Conservation (phyloP, 257 asterid genomes). For the Fraxinus cuspidata region DNA sequence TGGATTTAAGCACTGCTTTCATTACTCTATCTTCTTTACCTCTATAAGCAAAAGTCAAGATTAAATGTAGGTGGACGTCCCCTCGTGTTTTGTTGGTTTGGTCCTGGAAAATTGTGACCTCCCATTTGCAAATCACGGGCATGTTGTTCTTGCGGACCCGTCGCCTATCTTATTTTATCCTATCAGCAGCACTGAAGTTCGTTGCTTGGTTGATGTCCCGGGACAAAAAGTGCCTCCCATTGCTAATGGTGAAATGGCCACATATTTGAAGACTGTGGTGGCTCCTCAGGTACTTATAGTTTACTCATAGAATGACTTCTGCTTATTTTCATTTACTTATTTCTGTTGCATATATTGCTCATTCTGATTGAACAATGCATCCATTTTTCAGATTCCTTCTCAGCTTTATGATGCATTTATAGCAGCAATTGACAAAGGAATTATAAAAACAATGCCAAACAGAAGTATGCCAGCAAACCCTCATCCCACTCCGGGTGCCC, state of each 20-base stretch:
- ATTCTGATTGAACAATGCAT: neutral
- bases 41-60: neutral
- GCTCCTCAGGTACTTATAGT: slow-evolving; percentile 37
- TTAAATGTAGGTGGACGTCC: slow-evolving; percentile 32
- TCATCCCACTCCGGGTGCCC: slow-evolving; percentile 41
- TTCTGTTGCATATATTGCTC: neutral
- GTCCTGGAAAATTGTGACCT: slow-evolving; percentile 38
- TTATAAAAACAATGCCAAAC: slow-evolving; percentile 42
- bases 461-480: slow-evolving; percentile 48
- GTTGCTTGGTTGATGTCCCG: slow-evolving; percentile 43
- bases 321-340: neutral
- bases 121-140: slow-evolving; percentile 37
- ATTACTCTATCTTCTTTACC: neutral
- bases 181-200: slow-evolving; percentile 38
- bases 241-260: slow-evolving; percentile 37
- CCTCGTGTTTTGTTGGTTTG: slow-evolving; percentile 40
- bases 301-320: neutral
- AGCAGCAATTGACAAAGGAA: slow-evolving; percentile 37
- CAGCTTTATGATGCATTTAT: slow-evolving; percentile 31
- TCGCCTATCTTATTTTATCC: slow-evolving; percentile 40
- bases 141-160: slow-evolving; percentile 40
- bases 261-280: slow-evolving; percentile 32
- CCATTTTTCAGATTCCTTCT: slow-evolving; percentile 30
- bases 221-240: slow-evolving; percentile 45
- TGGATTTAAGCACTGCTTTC: neutral